Percentiles rank a stretch among this genome's conserved stretches.
phyloP scores from a whole-genome alignment of 2,329 filamentous ascomycete genomes.

The Apiospora rasikravindrae region DNA sequence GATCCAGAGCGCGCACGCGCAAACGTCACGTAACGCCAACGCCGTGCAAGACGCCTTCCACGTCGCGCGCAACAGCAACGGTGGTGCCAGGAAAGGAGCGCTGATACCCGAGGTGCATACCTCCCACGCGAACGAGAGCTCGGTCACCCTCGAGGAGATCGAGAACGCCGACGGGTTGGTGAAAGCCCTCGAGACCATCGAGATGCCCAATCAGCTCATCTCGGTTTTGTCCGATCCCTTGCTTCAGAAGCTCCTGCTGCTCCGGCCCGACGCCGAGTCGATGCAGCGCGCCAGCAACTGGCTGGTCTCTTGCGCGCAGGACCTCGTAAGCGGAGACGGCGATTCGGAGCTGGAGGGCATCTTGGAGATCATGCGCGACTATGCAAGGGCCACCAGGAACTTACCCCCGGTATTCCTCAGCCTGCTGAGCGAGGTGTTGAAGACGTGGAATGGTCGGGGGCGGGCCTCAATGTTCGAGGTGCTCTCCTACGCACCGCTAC shows the following conservation, averaged over 20 bases:
- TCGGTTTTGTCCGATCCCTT: conserved; percentile 78
- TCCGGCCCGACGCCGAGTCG: conserved; percentile 61
- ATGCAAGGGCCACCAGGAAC: conserved; percentile 60
- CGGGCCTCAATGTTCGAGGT: conserved; percentile 61
- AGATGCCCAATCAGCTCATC: conserved; percentile 81
- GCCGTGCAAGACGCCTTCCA: conserved; percentile 61
- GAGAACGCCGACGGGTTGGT: conserved; percentile 74
- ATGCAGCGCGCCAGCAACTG: conserved; percentile 62
- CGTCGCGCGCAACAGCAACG: conserved; percentile 58
- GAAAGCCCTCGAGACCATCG: conserved; percentile 75
- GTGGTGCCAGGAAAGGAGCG: conserved; percentile 52
- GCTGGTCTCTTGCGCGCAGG: conserved; percentile 61
- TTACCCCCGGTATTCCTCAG: conserved; percentile 55
- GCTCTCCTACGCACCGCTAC: conserved; percentile 59
- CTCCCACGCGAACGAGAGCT: conserved; percentile 71
- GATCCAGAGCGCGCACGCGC: conserved; percentile 65
- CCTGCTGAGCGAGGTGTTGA: conserved; percentile 59
- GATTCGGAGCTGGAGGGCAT: conserved; percentile 59
- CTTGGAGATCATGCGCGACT: conserved; percentile 60
- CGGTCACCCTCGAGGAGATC: conserved; percentile 77
- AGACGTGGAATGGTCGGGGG: conserved; percentile 66
- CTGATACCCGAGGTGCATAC: conserved; percentile 75
- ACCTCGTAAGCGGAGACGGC: conserved; percentile 57
- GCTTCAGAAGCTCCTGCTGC: conserved; percentile 76
- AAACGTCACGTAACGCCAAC: conserved; percentile 33